Percentiles rank a stretch among this genome's conserved stretches.
These are phyloP conservation scores for Verticillium longisporum DNA, from an alignment of 2,329 filamentous ascomycete genomes.

Conservation along the genomic window DNA sequence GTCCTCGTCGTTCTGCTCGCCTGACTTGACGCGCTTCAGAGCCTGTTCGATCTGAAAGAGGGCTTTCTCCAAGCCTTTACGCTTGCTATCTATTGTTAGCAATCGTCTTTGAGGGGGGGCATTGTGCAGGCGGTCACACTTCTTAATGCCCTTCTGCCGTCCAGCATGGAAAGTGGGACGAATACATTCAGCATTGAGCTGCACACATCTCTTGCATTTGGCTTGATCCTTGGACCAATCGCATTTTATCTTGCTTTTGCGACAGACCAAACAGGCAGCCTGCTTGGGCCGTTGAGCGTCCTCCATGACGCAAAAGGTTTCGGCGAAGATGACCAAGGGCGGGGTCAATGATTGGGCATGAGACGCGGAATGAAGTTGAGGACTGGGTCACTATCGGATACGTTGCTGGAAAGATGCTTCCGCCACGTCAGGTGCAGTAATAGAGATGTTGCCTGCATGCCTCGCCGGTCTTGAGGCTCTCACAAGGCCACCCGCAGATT, in stretches of 20 bases:
- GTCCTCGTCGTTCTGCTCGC: slow-evolving; percentile 35
- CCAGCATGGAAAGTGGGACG: slow-evolving; percentile 69
- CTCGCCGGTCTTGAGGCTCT: not conserved
- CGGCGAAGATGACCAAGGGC: not conserved
- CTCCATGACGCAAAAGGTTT: slow-evolving; percentile 1
- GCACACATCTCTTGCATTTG: slow-evolving; percentile 55
- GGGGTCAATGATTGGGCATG: not conserved
- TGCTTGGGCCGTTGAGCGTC: slow-evolving; percentile 18
- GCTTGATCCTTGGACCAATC: slow-evolving; percentile 44
- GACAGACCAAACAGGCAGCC: slow-evolving; percentile 57
- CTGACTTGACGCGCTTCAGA: slow-evolving; percentile 45
- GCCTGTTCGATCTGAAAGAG: slow-evolving; percentile 69
- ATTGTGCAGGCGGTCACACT: slow-evolving; percentile 37
- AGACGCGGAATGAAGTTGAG: not conserved
- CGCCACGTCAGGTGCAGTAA: not conserved
- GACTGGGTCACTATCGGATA: not conserved
- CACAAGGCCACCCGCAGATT: not conserved
- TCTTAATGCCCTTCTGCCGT: slow-evolving; percentile 70
- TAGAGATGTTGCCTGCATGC: not conserved
- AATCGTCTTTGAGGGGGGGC: not conserved
- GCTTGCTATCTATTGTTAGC: slow-evolving; percentile 46
- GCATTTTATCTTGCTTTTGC: slow-evolving; percentile 63
- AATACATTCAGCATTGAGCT: slow-evolving; percentile 53
- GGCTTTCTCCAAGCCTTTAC: slow-evolving; percentile 67
- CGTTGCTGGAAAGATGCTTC: not conserved